Base-by-base conservation (phyloP, 306 rosid genomes). In the Argentina anserina region DNA sequence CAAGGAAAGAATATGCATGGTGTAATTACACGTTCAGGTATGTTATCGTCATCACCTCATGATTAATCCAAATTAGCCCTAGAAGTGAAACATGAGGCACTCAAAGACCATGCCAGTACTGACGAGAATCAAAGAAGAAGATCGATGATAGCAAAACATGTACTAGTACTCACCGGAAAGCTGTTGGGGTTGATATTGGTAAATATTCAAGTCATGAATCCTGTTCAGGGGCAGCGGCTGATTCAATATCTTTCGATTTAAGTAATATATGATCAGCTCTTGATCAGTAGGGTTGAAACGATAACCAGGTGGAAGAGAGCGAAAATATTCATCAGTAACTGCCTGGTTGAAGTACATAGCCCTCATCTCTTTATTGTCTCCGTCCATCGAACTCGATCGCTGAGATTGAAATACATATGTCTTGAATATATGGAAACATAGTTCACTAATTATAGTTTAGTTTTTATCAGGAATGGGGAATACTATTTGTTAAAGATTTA, bases 221-320 rank as follows among this genome's bases (percentile, higher is more conserved):
- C 52, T 71, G 29, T 71, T 55, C 9, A 5, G 10, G 65, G 66
- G 75, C 2, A 71, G 39, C 2, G 31, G 53, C 40, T 71, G 18
- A 23, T 71, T 39, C 40, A 40, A 9, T 36, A 71, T 11, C 40
- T 25, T 71, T 5, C 7, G 31, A 3, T 7, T 56, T 5, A 71
- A 40, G 40, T 55, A 55, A n/a, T 9, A 3, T 0, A 39, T 6
- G 39, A 71, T 25, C 53, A 71, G 9, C 53, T 71, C 66, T 10
- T 0, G 18, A 37, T 71, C 40, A 20, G 52, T 53, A 8, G 66
- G 75, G 3, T 5, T 3, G 11, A 71, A 55, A 26, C 65, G 75
- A 40, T 36, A 71, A 15, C 65, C 75, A 6, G 18, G 25, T 39
- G 75, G 65, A 55, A 70, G 65, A 37, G 50, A 36, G 28, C 10